Percentiles rank a stretch among this genome's conserved stretches.
These are phyloP conservation scores for Dissophora ornata DNA, from an alignment of 192 early-diverging fungal genomes.

Conservation along the genomic window DNA sequence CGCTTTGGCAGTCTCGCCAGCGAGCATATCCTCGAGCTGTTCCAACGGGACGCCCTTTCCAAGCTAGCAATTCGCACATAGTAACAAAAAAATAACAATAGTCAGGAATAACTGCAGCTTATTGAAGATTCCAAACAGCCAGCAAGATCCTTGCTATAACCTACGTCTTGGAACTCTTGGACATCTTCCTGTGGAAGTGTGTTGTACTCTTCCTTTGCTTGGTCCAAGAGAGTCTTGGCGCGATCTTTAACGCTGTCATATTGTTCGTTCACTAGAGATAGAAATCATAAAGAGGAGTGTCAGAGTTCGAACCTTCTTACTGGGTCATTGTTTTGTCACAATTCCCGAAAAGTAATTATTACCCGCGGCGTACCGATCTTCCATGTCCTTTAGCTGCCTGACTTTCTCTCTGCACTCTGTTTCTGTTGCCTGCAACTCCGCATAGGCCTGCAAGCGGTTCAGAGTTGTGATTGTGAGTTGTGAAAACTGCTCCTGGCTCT, in stretches of 20 bases:
- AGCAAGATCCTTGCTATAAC: no score
- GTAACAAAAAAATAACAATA: slow-evolving; percentile 1
- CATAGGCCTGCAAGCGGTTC: slow-evolving; percentile 38
- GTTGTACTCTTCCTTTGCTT: slow-evolving; percentile 66
- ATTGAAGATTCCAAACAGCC: no score
- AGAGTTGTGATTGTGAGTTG: slow-evolving; percentile 44
- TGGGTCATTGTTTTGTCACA: no score
- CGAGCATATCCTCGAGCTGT: slow-evolving; percentile 74
- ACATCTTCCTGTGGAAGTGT: slow-evolving; percentile 65
- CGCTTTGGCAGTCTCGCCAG: slow-evolving; percentile 62
- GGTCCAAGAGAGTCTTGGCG: slow-evolving; percentile 58
- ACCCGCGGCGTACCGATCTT: slow-evolving; percentile 38
- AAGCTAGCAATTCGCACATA: slow-evolving; percentile 25
- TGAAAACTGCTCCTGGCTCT: slow-evolving; percentile 30
- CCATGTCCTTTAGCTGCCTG: slow-evolving; percentile 56
- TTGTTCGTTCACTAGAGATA: slow-evolving; percentile 30
- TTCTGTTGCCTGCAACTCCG: slow-evolving; percentile 32
- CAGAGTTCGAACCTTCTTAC: no score
- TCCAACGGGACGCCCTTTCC: slow-evolving; percentile 59
- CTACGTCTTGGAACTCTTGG: slow-evolving; percentile 63
- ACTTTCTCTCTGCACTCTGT: slow-evolving; percentile 46
- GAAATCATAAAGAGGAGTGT: not conserved
- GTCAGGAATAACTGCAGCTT: not conserved
- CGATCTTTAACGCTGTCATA: slow-evolving; percentile 60
- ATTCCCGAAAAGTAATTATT: no score